Evolutionary conservation across 1,284 basidiomycete genomes (phyloP), one percentile per base, ranked within the genome.

Genomic region (Tranzscheliella williamsii): DNA sequence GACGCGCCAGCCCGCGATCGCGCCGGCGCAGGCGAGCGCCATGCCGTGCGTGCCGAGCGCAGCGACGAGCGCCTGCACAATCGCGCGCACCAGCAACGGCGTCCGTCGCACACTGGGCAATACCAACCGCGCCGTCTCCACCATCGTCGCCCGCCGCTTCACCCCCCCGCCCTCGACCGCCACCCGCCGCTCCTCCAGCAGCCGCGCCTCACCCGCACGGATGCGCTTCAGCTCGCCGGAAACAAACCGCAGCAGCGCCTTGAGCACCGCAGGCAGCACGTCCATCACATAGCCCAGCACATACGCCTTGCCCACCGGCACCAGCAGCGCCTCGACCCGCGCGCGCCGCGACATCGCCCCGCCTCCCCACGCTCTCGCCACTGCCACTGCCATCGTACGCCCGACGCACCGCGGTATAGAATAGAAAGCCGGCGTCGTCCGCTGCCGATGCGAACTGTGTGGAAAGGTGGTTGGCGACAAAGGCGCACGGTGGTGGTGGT

Each of bases 231-330:
- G 33, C 38, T 65, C 61, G 39, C 38, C 13, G 23, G 47, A 47
- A 42, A 64, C 37, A 48, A 56, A 73, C 12, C 49, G 45, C 32
- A 73, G 44, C 34, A 73, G 42, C 8, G 53, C 55, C 33, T 72
- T 73, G 50, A 73, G 57, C 32, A 73, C 55, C 38, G 69, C 54
- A 9, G 71, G 71, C 5, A 73, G 47, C 38, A 61, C 53, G 42
- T 73, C 71, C 47, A 70, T 53, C 16, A 66, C 35, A 43, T 72
- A 72, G 38, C 71, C 71, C 21, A 73, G 39, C 18, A 67, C 24
- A 40, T 64, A 73, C 3, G 71, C 67, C 37, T 69, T 66, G 29
- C 45, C 37, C 4, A 69, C 69, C 11, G 71, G 71, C 41, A 64
- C 46, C 30, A 70, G 49, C 24, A 67, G 53, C 30, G 53, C 39